Percentiles rank a stretch among this genome's conserved stretches.
phyloP scores from a whole-genome alignment of 352 stramenopile species.

The Phytophthora macrochlamydospora region DNA sequence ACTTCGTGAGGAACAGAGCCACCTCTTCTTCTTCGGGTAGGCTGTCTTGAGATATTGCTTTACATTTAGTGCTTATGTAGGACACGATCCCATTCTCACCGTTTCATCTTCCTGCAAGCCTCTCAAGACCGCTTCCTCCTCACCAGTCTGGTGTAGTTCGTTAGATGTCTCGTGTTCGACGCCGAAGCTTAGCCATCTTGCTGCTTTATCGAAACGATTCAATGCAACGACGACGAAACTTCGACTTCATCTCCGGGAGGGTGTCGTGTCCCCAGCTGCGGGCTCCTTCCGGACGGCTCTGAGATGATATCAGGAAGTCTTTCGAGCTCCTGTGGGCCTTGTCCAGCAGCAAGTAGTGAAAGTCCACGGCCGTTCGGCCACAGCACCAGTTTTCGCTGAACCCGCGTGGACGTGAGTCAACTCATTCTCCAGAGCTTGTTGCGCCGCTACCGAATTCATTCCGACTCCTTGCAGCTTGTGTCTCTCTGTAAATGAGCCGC shows the following conservation, averaged over 20 bases:
- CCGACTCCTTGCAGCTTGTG: constrained; percentile 19
- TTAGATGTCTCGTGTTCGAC: too few relatives aligned
- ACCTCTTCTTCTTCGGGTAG: too few relatives aligned
- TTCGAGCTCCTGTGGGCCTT: not conserved
- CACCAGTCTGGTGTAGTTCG: too few relatives aligned
- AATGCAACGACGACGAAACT: too few relatives aligned
- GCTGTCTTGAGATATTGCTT: too few relatives aligned
- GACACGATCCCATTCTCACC: too few relatives aligned
- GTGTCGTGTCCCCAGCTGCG: constrained; percentile 11
- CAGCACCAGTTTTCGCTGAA: constrained; percentile 20
- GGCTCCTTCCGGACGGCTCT: constrained; percentile 23
- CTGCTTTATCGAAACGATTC: too few relatives aligned
- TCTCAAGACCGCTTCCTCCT: too few relatives aligned
- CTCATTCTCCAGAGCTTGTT: constrained; percentile 27
- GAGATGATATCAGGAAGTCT: constrained; percentile 23
- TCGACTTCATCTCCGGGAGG: constrained; percentile 1
- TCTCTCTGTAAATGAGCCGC: not conserved
- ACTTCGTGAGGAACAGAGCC: not conserved
- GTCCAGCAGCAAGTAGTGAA: not conserved
- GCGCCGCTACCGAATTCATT: constrained; percentile 22
- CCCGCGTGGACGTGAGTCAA: constrained; percentile 16
- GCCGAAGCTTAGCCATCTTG: too few relatives aligned
- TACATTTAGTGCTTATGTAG: too few relatives aligned
- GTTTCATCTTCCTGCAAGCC: too few relatives aligned
- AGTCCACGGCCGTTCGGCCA: constrained; percentile 8